Conservation (phyloP, 441 rosid genomes). For the Manihot esculenta region DNA sequence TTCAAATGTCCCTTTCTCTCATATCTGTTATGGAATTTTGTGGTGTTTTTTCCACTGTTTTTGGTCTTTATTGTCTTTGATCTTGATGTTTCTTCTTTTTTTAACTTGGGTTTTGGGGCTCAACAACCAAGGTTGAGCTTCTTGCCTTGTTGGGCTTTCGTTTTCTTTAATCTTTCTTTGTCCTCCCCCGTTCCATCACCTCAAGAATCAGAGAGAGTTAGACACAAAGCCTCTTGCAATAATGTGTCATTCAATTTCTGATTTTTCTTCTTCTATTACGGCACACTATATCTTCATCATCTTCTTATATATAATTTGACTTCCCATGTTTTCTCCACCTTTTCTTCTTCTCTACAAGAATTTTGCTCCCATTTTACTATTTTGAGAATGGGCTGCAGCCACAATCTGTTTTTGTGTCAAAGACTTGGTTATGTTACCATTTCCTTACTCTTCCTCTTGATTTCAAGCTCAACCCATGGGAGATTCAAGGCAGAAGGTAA, state of each 20-base stretch:
- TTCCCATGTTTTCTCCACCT: background rate
- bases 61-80: slow-evolving; percentile 11
- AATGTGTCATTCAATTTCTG: slow-evolving; percentile 30
- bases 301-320: background rate
- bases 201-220: slow-evolving; percentile 20
- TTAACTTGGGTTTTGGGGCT: slow-evolving; percentile 26
- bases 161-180: slow-evolving; percentile 22
- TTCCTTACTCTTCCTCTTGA: slow-evolving; percentile 30
- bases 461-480: slow-evolving; percentile 32
- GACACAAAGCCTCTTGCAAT: slow-evolving; percentile 4
- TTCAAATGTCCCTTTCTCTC: slow-evolving; percentile 25
- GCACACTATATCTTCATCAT: background rate
- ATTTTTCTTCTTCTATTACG: slow-evolving; percentile 19
- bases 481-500: slow-evolving; percentile 48
- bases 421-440: slow-evolving; percentile 15
- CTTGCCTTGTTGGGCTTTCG: slow-evolving; percentile 18
- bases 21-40: slow-evolving; percentile 15
- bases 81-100: slow-evolving; percentile 2
- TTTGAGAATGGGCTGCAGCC: slow-evolving; percentile 18
- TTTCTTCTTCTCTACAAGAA: no score
- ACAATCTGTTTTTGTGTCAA: slow-evolving; percentile 10
- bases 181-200: slow-evolving; percentile 40
- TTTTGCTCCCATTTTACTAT: background rate
- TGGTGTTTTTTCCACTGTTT: slow-evolving; percentile 24
- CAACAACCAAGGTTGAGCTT: slow-evolving; percentile 29